Evolutionary conservation across 1,139 yeast genomes (phyloP), one percentile per base, ranked within the genome.

Genomic region (Trichomonascaceae sp.): DNA sequence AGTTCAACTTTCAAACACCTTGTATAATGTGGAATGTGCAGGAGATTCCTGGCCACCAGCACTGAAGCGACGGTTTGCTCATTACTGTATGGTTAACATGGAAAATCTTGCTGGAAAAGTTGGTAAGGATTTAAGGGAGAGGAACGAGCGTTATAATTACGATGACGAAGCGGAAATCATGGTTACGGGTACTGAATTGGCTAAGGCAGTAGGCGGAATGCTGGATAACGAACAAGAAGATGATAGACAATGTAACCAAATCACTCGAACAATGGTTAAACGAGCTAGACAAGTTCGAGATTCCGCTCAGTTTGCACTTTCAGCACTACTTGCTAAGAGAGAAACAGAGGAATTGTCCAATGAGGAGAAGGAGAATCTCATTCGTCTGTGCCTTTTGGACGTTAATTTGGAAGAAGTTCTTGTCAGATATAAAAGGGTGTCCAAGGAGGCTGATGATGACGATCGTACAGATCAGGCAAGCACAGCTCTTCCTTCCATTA

Each of bases 21-120:
- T 91, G 27, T 82, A 82, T 60, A 82, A 85, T 1, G 71, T 91
- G 52, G 96, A 88, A 62, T 72, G 88, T 53, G 96, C 89, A 64
- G 80, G 81, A 60, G 86, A 81, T 51, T 70, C 78, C 56, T 78
- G 88, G 55, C 81, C 87, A 17, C 90, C 85, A 58, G 83, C 82
- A 58, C 74, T 90, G 50, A 81, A 86, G 30, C 87, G 90, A 45
- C 80, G 91, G 66, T 81, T 90, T 58, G 95, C 95, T 0, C 80
- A 87, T 57, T 85, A 86, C 65, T 75, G 91, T 63, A 84, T 90
- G 85, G 80, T 86, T 64, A 90, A 90, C 66, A 84, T 90, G 86
- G 91, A 88, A 53, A 53, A 60, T 17, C 61, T 66, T 13, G 61
- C 62, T 18, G 63, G 62, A n/a, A 60, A 56, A 51, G 54, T 18